Evolutionary conservation across 257 asterid species (phyloP), one percentile per base, ranked within the genome.

Genomic region (Solanum stenotomum): DNA sequence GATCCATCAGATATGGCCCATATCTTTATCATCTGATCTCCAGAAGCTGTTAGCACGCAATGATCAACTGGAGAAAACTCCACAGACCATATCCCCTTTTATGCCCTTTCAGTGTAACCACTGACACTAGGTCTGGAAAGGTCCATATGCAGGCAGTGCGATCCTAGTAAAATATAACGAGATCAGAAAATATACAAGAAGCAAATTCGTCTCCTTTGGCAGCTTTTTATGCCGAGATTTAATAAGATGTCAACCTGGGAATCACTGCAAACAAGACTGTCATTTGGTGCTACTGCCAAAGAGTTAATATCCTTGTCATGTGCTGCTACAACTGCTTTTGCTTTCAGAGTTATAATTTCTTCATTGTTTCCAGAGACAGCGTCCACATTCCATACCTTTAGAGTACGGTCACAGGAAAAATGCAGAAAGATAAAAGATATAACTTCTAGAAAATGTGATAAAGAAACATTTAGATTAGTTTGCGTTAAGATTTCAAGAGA

Each of bases 51-150:
- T 82, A 97, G 91, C 87, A 97, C 97, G 89, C 98, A 96, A 87
- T 94, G 98, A 89, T 97, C 99, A 85, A 97, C 99, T 9, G 99
- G 99, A 90, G 99, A 97, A 90, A 97, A 97, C 92, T 97, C 99
- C 91, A 97, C 98, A 15, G 99, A 97, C 96, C 98, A 96, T 87
- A 97, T 91, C 86, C 99, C 99, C 99, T 93, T 92, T 94, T 97
- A 90, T 97, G 99, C 86, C 99, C 99, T 92, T 91, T 95, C 46
- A 97, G 96, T 72, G 88, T 92, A 89, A 90, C 94, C 85, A 95
- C 94, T 42, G 94, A 93, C 87, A 94, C 98, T 40, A 97, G 95
- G 40, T 95, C 99, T 0, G 99, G 99, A 83, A 94, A 98, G 91
- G 90, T 94, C 98, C 98, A 95, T 87, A 97, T 91, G 91, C 94